Evolutionary conservation across 2,329 filamentous ascomycete genomes (phyloP).

Genomic region (Septoria petroselini): DNA sequence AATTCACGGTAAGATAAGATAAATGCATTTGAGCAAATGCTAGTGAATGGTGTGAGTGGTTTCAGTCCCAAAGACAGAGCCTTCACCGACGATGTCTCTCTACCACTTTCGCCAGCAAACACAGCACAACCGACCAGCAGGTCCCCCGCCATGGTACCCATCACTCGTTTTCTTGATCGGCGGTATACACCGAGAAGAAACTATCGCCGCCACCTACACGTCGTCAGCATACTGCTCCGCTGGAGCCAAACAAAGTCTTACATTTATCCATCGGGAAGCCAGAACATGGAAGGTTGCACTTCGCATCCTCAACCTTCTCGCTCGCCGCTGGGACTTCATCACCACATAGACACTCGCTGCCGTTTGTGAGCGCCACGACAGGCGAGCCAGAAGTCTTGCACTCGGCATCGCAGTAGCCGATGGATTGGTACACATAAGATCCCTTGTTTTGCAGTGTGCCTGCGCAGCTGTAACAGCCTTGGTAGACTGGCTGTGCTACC

Average conservation of each 20-base stretch:
- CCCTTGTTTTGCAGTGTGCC: conserved; percentile 49
- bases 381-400: conserved; percentile 48
- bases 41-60: too few relatives aligned
- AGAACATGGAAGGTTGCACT: conserved; percentile 63
- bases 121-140: too few relatives aligned
- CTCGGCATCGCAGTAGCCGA: conserved; percentile 53
- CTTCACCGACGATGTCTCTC: too few relatives aligned
- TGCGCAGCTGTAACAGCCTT: conserved; percentile 54
- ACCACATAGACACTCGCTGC: conserved; percentile 72
- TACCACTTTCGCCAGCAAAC: too few relatives aligned
- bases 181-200: conserved; percentile 45
- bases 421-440: conserved; percentile 52
- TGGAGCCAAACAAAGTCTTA: background rate
- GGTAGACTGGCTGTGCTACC: conserved; percentile 26
- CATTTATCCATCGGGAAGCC: conserved; percentile 14
- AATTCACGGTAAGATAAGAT: too few relatives aligned
- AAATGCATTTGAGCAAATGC: too few relatives aligned
- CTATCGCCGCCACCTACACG: conserved; percentile 57
- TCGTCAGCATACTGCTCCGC: background rate
- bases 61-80: too few relatives aligned
- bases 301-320: conserved; percentile 53
- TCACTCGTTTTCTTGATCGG: too few relatives aligned
- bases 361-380: conserved; percentile 63
- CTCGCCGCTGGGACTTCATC: conserved; percentile 60
- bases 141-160: too few relatives aligned